phyloP scores from a whole-genome alignment of 2,329 filamentous ascomycete species.

The Trichoderma hamatum region DNA sequence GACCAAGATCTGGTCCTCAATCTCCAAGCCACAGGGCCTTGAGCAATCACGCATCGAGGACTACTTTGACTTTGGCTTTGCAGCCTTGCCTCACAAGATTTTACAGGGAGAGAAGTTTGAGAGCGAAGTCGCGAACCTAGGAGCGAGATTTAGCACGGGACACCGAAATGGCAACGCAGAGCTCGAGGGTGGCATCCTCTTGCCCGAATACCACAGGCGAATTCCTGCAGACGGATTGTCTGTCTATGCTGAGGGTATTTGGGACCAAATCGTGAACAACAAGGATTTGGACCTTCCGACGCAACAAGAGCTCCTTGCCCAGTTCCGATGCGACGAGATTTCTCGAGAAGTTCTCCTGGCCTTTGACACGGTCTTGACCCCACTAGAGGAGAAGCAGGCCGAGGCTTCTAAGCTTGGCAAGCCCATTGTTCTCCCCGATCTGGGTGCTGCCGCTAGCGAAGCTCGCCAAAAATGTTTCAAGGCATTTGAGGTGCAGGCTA shows the following conservation, averaged over 20 bases:
- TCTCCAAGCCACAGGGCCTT: conserved; percentile 87
- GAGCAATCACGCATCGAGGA: conserved; percentile 90
- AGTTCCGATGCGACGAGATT: conserved; percentile 98
- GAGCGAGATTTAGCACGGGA: conserved; percentile 79
- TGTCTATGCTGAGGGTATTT: conserved; percentile 88
- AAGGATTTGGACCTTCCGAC: conserved; percentile 96
- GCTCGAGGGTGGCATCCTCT: conserved; percentile 77
- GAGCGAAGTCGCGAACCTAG: conserved; percentile 76
- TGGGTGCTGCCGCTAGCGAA: conserved; percentile 73
- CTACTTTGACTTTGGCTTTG: conserved; percentile 98
- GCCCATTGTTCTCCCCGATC: conserved; percentile 69
- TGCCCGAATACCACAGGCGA: conserved; percentile 91
- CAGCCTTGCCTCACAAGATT: conserved; percentile 93
- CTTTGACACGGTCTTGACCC: conserved; percentile 80
- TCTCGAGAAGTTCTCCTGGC: conserved; percentile 80
- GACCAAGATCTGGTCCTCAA: conserved; percentile 85
- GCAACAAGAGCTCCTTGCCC: conserved; percentile 93
- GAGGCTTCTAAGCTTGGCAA: conserved; percentile 74
- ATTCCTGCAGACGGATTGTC: conserved; percentile 98
- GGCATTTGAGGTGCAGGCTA: conserved; percentile 87
- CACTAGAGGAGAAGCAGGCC: conserved; percentile 84
- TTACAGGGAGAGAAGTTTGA: conserved; percentile 91
- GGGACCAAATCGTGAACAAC: conserved; percentile 99
- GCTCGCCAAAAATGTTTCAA: conserved; percentile 75
- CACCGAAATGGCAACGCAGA: conserved; percentile 74